Base-by-base conservation (phyloP, 2,329 filamentous ascomycete species). In the Ceratocystis cubensis region DNA sequence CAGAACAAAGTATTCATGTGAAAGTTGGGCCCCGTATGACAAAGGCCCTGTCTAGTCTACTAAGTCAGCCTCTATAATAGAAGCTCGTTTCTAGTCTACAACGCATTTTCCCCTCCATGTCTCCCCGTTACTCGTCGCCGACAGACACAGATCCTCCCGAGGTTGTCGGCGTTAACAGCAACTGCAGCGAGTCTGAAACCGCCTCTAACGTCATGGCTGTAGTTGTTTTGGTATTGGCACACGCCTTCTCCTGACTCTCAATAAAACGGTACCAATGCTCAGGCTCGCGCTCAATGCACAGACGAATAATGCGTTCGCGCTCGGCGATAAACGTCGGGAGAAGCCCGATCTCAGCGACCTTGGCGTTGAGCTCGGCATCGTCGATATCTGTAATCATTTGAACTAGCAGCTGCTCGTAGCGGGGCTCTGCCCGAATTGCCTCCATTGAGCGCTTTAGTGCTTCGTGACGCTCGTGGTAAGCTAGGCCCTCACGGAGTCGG, bases 251-350 rank as follows among this genome's bases (percentile, higher is more conserved):
- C 75, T 86, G 84, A 46, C 80, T 78, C 74, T 87, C 83, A 28
- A 82, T 79, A 72, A 91, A 84, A 6, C 76, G 75, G 63, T 82
- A 80, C 81, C 88, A 84, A 73, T 88, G 81, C 69, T 85, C 82
- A 0, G 85, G 84, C 69, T 91, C 88, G 33, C 81, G 80, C 4
- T 82, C 83, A 20, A 83, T 78, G 69, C 86, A 72, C 63, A 74
- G 72, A 68, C 76, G 75, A 50, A 81, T 73, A 22, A 85, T 77
- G 64, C 80, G 72, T 17, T 81, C 79, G 67, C 76, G 78, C 69
- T 85, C 75, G 71, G 86, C 82, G 71, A 83, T 80, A 70, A 90
- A 85, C 0, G 84, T 81, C 66, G 78, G 77, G 13, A 88, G 78
- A 63, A 82, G 81, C 0, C 88, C 87, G 70, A 83, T 81, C 53